Base-by-base conservation (phyloP, 768 basidiomycete genomes). In the Omphalotus guepiniiformis region DNA sequence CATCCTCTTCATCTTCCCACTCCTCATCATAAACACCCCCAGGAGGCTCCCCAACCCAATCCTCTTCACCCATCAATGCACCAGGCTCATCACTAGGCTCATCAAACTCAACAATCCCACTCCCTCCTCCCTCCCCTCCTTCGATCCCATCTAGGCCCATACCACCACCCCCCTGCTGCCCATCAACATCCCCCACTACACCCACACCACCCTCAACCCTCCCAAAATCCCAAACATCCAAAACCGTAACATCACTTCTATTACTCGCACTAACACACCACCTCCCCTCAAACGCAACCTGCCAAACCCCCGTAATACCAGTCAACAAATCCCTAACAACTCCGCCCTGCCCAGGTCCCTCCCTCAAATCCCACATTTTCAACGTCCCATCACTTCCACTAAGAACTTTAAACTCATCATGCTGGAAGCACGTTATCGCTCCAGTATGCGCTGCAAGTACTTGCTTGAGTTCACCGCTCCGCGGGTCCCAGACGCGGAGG, bases 351-450 rank as follows among this genome's bases (percentile, higher is more conserved):
- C 28, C 28, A 21, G 28, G 15, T 7, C 42, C 42, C 47, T 93
- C 89, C 29, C 84, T 71, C 51, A 95, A 76, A 62, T 97, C 89
- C 96, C 96, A 99, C 84, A 98, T 89, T 75, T 97, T 97, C 56
- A 99, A 74, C 49, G 89, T 92, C 13, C 96, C 96, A 56, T 98
- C 96, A 12, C 88, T 90, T 11, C 95, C 95, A 58, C 88, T 91
- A 23, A 99, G 76, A 37, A 98, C 91, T 62, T 96, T 97, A 73
- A 90, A 92, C 63, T 98, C 94, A 63, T 98, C 95, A 55, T 96
- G 93, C 65, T 95, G 93, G 76, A 98, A 97, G 69, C 95, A 99
- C 15, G 96, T 98, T 55, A 99, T 98, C n/a, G 95, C 93, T 18
- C 94, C 95, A 5, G 87, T 88, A 63, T 98, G 95, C 1, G 90